phyloP scores from a whole-genome alignment of 1,284 basidiomycete genomes.

The Cutaneotrichosporon dermatis region DNA sequence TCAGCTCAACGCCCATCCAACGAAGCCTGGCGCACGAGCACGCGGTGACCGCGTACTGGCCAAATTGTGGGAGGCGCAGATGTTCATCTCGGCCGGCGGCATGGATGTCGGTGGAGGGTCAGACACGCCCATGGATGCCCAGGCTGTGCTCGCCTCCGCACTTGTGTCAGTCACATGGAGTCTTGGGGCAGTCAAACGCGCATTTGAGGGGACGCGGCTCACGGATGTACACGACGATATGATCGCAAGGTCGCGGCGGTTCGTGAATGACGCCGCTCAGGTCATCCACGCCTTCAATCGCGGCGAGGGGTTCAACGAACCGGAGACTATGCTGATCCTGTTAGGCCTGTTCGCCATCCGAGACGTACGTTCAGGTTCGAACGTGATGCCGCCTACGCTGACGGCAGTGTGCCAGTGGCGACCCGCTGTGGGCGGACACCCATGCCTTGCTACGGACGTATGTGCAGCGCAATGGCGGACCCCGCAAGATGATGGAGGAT shows the following conservation, averaged over 20 bases:
- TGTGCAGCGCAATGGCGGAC: conserved; percentile 9
- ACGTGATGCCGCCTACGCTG: not conserved
- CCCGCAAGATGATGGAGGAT: conserved; percentile 6
- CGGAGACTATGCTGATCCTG: conserved; percentile 13
- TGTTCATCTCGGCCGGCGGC: conserved; percentile 10
- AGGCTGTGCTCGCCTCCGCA: conserved; percentile 9
- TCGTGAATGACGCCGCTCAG: conserved; percentile 4
- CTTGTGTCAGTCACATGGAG: conserved; percentile 12
- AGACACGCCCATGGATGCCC: not conserved
- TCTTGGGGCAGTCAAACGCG: conserved; percentile 12
- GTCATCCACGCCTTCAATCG: conserved; percentile 7
- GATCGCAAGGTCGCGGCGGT: conserved; percentile 4
- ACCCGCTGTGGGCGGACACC: conserved; percentile 13
- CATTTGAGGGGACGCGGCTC: conserved; percentile 2
- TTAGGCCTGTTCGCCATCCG: conserved; percentile 15
- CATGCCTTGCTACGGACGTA: conserved; percentile 5
- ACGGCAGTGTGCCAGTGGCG: conserved; percentile 11
- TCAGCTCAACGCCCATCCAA: conserved; percentile 15
- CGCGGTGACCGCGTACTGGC: conserved; percentile 18
- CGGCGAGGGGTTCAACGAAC: conserved; percentile 4
- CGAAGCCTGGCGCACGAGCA: conserved; percentile 10
- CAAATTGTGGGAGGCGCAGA: conserved; percentile 18
- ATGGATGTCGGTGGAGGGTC: not conserved
- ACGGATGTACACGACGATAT: conserved; percentile 6
- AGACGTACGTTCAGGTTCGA: conserved; percentile 1